Percentiles rank a stretch among this genome's conserved stretches.
These are phyloP conservation scores for Tetradesmus lagerheimii DNA, from an alignment of 139 green algal species.

Conservation along the genomic window DNA sequence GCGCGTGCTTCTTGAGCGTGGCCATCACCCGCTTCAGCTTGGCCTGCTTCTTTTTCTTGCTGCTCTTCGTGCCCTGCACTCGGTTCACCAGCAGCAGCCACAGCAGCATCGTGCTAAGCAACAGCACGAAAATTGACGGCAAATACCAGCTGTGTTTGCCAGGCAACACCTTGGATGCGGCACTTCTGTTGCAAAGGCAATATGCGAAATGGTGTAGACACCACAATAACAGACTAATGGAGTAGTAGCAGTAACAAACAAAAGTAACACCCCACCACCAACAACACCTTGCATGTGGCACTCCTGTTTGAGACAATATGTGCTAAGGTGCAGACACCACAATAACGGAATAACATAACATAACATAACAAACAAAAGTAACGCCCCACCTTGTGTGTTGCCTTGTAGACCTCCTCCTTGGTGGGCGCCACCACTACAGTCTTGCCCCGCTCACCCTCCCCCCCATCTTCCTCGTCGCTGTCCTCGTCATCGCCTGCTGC, in stretches of 20 bases:
- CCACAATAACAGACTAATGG: no score
- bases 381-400: slow-evolving; percentile 79
- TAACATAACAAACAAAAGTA: not conserved
- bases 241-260: no score
- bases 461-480: slow-evolving; percentile 72
- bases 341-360: no score
- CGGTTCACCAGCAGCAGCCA: not conserved
- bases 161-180: no score
- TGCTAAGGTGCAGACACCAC: no score
- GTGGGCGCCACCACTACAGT: slow-evolving; percentile 49
- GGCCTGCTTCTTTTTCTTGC: slow-evolving; percentile 95
- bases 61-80: slow-evolving; percentile 81
- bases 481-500: slow-evolving; percentile 55
- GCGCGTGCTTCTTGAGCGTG: slow-evolving; percentile 79
- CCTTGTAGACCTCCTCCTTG: slow-evolving; percentile 90
- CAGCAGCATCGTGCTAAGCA: not conserved
- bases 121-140: not conserved
- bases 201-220: no score
- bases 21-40: slow-evolving; percentile 93
- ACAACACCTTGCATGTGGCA: no score
- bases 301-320: no score
- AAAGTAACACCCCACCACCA: no score
- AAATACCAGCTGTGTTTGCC: no score
- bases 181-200: no score
- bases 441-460: not conserved